Evolutionary conservation across 176 grass and related monocot species (phyloP), one percentile per base, ranked within the genome.

Genomic region (Oryza punctata): DNA sequence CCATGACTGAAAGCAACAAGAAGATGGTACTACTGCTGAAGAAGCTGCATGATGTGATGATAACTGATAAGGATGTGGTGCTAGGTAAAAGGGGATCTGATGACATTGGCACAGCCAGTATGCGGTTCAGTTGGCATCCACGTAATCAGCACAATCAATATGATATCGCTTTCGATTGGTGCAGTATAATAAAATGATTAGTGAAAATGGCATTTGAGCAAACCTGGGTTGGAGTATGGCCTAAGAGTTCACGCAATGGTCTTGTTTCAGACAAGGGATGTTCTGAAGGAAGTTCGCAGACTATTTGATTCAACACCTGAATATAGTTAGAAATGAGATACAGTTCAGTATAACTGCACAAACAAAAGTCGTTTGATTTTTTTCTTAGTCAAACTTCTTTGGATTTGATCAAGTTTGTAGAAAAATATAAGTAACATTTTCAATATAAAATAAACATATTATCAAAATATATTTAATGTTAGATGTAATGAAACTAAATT

Each of bases 221-320:
- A 87, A 98, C 93, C 96, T 98, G 91, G 80, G 89, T 82, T 10
- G 96, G 96, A 9, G 96, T 98, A 95, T 98, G 96, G 18, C 96
- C 96, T 76, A 98, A 85, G 77, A 95, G 96, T 87, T 98, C 93
- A 28, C 96, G 91, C 69, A 98, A 81, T 43, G 93, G 96, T 82
- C 93, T 98, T 74, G 82, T 75, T 47, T 94, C 93, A 37, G 89
- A 68, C 64, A 98, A 89, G 73, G 93, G 96, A 90, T 98, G 96
- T 68, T 93, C 93, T 74, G 88, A 77, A 52, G 96, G 96, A 85
- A 98, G 91, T 90, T 94, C 93, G 87, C 88, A 92, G 29, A 98
- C 93, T 91, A 98, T 93, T 86, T 95, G 93, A 75, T 98, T 98
- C 85, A 98, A 70, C 73, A 98, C 91, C 96, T 98, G 83, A 59